Evolutionary conservation across 2,329 filamentous ascomycete species (phyloP).

Genomic region (Periconia sp.): DNA sequence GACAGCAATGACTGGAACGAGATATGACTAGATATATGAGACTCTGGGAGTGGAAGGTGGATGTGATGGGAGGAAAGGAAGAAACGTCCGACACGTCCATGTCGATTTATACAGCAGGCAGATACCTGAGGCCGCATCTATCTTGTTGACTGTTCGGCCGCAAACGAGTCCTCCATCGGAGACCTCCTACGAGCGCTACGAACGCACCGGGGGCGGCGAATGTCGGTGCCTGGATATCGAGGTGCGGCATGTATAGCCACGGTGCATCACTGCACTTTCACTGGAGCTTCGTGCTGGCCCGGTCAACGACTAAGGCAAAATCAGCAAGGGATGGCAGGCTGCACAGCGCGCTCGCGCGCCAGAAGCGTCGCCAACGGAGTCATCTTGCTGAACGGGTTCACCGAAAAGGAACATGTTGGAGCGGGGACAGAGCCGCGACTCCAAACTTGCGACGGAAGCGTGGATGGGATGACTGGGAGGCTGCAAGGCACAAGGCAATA

Average conservation of each 20-base stretch:
- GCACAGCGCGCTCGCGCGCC: slow-evolving; percentile 14
- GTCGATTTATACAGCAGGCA: slow-evolving; percentile 41
- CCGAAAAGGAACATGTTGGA: slow-evolving; percentile 21
- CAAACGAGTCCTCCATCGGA: slow-evolving; percentile 20
- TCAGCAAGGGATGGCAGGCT: slow-evolving; percentile 28
- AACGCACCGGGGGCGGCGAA: slow-evolving; percentile 8
- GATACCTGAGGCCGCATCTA: slow-evolving; percentile 39
- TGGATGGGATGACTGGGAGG: slow-evolving; percentile 19
- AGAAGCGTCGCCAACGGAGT: slow-evolving; percentile 26
- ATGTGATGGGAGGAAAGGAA: slow-evolving; percentile 18
- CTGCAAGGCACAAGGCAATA: slow-evolving; percentile 36
- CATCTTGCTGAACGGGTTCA: slow-evolving; percentile 24
- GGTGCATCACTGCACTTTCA: too few species aligned
- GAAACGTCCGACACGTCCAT: slow-evolving; percentile 11
- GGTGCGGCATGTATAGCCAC: too few species aligned
- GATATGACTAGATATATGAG: slow-evolving; percentile 16
- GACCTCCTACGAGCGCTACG: slow-evolving; percentile 27
- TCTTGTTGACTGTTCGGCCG: slow-evolving; percentile 23
- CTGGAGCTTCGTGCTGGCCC: too few species aligned
- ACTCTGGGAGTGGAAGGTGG: slow-evolving; percentile 4
- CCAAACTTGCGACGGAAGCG: slow-evolving; percentile 15
- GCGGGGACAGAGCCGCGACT: slow-evolving; percentile 20
- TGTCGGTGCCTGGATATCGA: slow-evolving; percentile 37
- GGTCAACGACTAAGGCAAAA: slow-evolving; percentile 30
- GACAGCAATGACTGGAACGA: slow-evolving; percentile 22